Evolutionary conservation across 345 rosid species (phyloP), one percentile per base, ranked within the genome.

Genomic region (Noccaea bulbosa): DNA sequence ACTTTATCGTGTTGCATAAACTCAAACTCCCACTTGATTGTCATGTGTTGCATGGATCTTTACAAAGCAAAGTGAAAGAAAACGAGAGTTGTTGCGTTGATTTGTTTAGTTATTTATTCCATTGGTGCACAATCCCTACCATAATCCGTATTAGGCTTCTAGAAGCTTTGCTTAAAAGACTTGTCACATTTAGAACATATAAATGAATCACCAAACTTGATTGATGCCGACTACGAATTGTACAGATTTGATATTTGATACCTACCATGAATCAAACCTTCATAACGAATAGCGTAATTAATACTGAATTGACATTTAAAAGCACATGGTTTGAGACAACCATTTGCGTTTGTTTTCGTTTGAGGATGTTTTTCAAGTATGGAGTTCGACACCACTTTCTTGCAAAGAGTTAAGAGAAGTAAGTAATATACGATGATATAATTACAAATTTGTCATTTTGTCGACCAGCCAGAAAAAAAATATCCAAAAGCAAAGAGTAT

Each of bases 101-200:
- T 20, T 22, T 50, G 1, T 46, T 46, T 46, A 46, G 22, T 27
- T 48, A 17, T 48, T 9, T 47, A 47, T 47, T 17, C 32, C 6
- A 53, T 53, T 32, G 58, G 39, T 53, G 38, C 1, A 8, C 54
- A 49, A 49, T 49, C 54, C 22, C 32, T 20, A n/a, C 17, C 39
- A n/a, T 53, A 17, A 53, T n/a, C 20, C 39, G 7, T 48, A 20
- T 48, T 48, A 17, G 30, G 12, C 52, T 17, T 48, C 52, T 51
- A 30, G 17, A 53, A 53, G 39, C 20, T 53, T 53, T 30, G 39
- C 58, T 30, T 53, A 11, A 12, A 53, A 53, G 58, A 53, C 58
- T 53, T 12, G 16, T 53, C 58, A 53, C 0, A 12, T 32, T 32
- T 53, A 39, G 37, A 33, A 53, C 15, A 53, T 53, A n/a, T 20